Evolutionary conservation across 257 asterid species (phyloP), one percentile per base, ranked within the genome.

Genomic region (Agastache rugosa): DNA sequence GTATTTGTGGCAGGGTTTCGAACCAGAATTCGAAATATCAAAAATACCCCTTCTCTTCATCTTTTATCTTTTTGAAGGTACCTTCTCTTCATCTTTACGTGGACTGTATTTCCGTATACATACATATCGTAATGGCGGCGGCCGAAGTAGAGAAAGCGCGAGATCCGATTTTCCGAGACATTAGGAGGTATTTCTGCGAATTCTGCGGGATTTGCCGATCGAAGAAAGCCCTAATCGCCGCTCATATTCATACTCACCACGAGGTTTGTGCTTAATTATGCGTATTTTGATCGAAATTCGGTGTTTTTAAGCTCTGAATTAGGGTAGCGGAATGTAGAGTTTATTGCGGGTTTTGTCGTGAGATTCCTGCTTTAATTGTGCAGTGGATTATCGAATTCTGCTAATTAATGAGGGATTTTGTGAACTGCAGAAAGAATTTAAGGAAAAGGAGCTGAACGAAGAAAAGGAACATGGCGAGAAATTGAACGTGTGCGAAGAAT

Each of bases 171-270:
- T 92, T 87, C 81, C 83, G 76, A 76, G 97, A 92, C 65, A 87
- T 94, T 1, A 81, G 98, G 56, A 79, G 93, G 39, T 94, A 92
- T 60, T 82, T 80, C 67, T 94, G 99, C 64, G 86, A 95, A 35
- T 95, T 62, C 78, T 95, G 98, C 82, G 98, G 98, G 9, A 60
- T 92, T 34, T 87, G 88, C 85, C 93, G 99, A 29, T 95, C 98
- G 31, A 95, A 95, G 85, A 95, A 92, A 77, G 41, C 91, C 11
- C 84, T 95, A 1, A 84, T 95, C 59, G 71, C 95, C 47, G 76
- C 92, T 25, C 99, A 95, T 77, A 73, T 95, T 50, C 83, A 70
- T 2, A 54, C 88, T 15, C 69, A 80, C 45, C 99, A 95, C 45
- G 77, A 85, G 91, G 98, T 90, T 16, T n/a, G 39, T 47, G 69